Evolutionary conservation across 169 alveolate species (phyloP), one percentile per base, ranked within the genome.

Genomic region (Eimeria brunetti): DNA sequence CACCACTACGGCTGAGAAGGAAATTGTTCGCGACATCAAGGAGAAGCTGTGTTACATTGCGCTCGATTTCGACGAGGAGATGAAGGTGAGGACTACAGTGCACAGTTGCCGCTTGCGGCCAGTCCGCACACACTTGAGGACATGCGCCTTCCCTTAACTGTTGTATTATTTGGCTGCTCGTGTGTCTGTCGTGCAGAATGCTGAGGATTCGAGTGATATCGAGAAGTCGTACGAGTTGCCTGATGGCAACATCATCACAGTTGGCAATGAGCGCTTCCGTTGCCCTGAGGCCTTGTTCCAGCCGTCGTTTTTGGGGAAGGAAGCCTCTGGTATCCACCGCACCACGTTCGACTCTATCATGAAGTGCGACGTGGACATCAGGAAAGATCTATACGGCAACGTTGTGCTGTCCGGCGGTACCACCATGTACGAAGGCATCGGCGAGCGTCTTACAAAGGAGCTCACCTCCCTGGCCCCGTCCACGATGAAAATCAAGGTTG

Each of bases 241-340:
- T 24, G 99, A 99, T 97, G 99, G 99, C 60, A 97, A 98, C 97
- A 97, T 98, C 96, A 98, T 99, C 94, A 98, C 99, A 6, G 98
- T 99, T 67, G 99, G 99, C 89, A 97, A 97, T 91, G 99, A 99
- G 97, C 98, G 99, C 93, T 99, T 99, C 98, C 98, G 99, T 94
- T 98, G 99, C 97, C 99, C 99, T 24, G 99, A 99, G 97, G 99
- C 98, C 16, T 98, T 99, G 78, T 99, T 99, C 98, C 99, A 99
- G 96, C 99, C 99, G 27, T 89, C 95, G 27, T 90, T 91, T 49
- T 80, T 91, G 89, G 97, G 97, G 91, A 96, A 96, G 93, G 99
- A 99, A 90, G 97, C 99, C 67, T 98, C 99, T 67, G 99, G 99
- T 80, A 97, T 99, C 93, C 99, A 99, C 97, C 98, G 98, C 89